Percentiles rank a stretch among this genome's conserved stretches.
Evolutionary conservation across 768 basidiomycete genomes (phyloP).

Genomic region (Leccinum incarnatum): DNA sequence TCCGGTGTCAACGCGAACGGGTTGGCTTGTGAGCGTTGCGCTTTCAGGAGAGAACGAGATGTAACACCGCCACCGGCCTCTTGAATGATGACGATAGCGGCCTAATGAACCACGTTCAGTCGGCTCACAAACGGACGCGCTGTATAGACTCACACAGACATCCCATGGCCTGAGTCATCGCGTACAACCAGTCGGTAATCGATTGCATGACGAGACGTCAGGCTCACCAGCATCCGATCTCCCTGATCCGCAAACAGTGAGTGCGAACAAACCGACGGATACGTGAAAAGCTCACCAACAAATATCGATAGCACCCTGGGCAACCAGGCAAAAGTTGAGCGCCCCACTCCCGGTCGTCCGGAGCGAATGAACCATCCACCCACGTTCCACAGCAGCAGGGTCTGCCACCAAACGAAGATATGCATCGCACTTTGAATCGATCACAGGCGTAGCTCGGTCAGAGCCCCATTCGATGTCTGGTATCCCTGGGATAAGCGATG

Average conservation of each 20-base stretch:
- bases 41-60: conserved; percentile 47
- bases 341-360: conserved; percentile 83
- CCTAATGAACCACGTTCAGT: conserved; percentile 34
- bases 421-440: conserved; percentile 59
- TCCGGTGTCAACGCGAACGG: conserved; percentile 66
- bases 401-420: conserved; percentile 76
- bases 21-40: conserved; percentile 23
- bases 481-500: not conserved
- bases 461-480: conserved; percentile 87
- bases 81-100: conserved; percentile 84
- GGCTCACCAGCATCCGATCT: conserved; percentile 69
- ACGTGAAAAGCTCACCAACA: conserved; percentile 59
- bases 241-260: conserved; percentile 43
- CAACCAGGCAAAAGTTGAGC: conserved; percentile 80
- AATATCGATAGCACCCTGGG: conserved; percentile 82
- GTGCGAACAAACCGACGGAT: not conserved
- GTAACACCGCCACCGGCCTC: conserved; percentile 84
- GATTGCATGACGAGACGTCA: not conserved
- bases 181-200: not conserved
- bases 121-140: not conserved
- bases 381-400: conserved; percentile 50
- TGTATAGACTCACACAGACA: conserved; percentile 54
- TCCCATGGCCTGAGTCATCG: conserved; percentile 65
- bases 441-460: conserved; percentile 56
- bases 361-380: conserved; percentile 82